Base-by-base conservation (phyloP, 805 yeast species). In the Brettanomyces sp. region DNA sequence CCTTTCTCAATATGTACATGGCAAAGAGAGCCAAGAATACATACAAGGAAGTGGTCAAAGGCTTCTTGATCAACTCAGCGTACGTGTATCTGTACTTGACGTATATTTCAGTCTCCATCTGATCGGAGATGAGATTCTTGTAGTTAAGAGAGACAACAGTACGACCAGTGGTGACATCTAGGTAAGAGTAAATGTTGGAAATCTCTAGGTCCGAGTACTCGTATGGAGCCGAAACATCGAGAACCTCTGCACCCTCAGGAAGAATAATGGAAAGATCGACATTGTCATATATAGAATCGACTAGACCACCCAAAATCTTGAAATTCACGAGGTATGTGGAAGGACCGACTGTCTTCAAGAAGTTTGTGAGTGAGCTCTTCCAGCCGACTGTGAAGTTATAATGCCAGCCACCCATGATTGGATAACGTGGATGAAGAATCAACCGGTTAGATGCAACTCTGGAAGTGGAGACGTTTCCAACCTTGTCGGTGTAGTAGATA, bases 371-470 rank as follows among this genome's bases (percentile, higher is more conserved):
- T 21, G 71, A 67, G 52, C 79, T 76, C 43, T 82, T 77, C 96
- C 96, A 93, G n/a, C 98, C 98, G 54, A 91, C 65, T 22, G 98
- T 93, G 72, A 87, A 93, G 66, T 91, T 88, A 66, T 88, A 91
- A 57, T 81, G 75, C 99, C 99, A 93, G 39, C 90, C 95, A 42
- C 99, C 99, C 65, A 87, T 85, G 5, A 93, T 62, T n/a, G 99
- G 99, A 70, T 72, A 93, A 63, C 99, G 76, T 47, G 98, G 98
- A 57, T 75, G 77, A 52, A 93, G 63, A 34, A 81, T 68, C 42
- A 87, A 66, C 49, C 67, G 65, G 39, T 73, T 64, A 38, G 65
- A 64, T 4, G 66, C 58, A 24, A 67, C 49, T 50, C 69, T 68
- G 43, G 84, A 82, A 3, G 97, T 85, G 5, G 96, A 82, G 12